Base-by-base conservation (phyloP, 2,329 filamentous ascomycete genomes). In the Ophiocordyceps camponoti-saundersi region DNA sequence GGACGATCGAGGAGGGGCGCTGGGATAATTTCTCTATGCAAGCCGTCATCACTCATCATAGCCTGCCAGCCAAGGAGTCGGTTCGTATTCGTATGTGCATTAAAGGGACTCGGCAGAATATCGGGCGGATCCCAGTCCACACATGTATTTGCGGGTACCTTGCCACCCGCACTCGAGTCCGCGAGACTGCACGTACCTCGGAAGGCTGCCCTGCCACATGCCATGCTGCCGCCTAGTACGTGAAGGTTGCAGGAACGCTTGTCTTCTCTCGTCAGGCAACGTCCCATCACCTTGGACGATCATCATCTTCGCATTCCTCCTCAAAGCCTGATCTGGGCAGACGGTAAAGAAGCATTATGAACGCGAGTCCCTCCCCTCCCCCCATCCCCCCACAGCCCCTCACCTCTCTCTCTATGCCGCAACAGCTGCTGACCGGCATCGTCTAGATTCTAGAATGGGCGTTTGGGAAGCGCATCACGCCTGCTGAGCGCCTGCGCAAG, bases 381-480 rank as follows among this genome's bases (percentile, higher is more conserved):
- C 26, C 2, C n/a, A n/a, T n/a, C 26, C 26, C 26, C 11, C 26
- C 2, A 29, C 8, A 29, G 30, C 18, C 50, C 13, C 34, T 51
- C 39, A 42, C 45, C 44, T 40, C 47, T 48, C 41, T 48, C 45
- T 43, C 47, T 48, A n/a, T 48, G 21, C 47, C 46, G 30, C 47
- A 34, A 30, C 48, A 23, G 34, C 48, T 52, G 51, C 48, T 52
- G 51, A 54, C 49, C 49, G 52, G 50, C 53, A 52, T 53, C 50
- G 6, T 44, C 42, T 57, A 95, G 86, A 86, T 96, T 61, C 77
- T 98, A 51, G 92, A 98, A 77, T 98, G 92, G 89, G 90, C 90
- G 39, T 98, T 98, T 61, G 92, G 92, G 55, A 96, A 95, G 77
- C 92, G 92, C 66, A 93, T 96, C 78, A 98, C 92, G 72, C 90